These are phyloP conservation scores for Penicillium concentricum DNA, from an alignment of 2,329 filamentous ascomycete species.

Conservation along the genomic window DNA sequence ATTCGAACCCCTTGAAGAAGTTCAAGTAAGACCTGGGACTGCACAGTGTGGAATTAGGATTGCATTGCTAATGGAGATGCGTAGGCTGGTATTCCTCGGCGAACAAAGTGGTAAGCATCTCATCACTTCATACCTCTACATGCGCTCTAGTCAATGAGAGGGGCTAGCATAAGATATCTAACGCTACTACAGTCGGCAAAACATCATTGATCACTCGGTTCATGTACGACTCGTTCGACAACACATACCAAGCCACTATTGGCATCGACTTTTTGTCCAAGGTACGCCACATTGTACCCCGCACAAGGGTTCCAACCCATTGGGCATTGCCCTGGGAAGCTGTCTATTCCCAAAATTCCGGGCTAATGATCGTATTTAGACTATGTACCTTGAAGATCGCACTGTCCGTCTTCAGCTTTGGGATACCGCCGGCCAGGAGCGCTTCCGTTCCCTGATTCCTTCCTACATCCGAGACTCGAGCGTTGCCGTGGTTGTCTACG, in stretches of 20 bases:
- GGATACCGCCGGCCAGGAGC: conserved; percentile 97
- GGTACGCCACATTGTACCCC: conserved; percentile 51
- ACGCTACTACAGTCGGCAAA: conserved; percentile 73
- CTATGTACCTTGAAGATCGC: conserved; percentile 98
- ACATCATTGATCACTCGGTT: conserved; percentile 98
- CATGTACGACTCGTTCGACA: conserved; percentile 99
- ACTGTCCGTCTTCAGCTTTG: conserved; percentile 96
- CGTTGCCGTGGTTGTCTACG: conserved; percentile 97
- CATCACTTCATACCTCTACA: conserved; percentile 4
- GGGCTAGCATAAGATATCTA: conserved; percentile 10
- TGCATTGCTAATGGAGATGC: conserved; percentile 28
- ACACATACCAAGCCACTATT: conserved; percentile 99
- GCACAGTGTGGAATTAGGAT: not conserved
- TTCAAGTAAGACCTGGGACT: conserved; percentile 72
- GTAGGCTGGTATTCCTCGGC: conserved; percentile 90
- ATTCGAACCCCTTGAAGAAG: conserved; percentile 99
- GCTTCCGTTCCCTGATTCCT: conserved; percentile 94
- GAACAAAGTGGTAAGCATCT: conserved; percentile 86
- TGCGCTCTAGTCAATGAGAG: not conserved
- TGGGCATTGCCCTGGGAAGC: not conserved
- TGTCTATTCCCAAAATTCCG: not conserved
- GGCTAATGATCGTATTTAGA: conserved; percentile 52
- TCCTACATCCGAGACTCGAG: conserved; percentile 98
- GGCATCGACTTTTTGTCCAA: conserved; percentile 99
- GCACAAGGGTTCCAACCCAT: not conserved